Conservation (phyloP, 1,284 basidiomycete genomes). For the Cutaneotrichosporon arboriforme region DNA sequence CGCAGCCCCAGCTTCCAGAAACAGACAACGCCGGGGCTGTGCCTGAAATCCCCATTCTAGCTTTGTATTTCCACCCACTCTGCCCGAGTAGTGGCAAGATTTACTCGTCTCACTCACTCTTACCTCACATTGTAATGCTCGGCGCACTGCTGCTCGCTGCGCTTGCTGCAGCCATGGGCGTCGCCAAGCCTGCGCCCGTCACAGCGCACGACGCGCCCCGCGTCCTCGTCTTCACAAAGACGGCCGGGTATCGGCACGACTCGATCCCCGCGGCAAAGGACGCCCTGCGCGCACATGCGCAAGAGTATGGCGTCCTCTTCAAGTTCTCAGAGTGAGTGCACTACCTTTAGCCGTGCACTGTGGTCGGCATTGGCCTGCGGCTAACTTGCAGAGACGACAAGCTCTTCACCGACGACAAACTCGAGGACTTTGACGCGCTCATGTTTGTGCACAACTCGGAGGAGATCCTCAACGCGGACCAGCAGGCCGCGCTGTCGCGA, state of each 20-base stretch:
- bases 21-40: too few species aligned
- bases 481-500: slow-evolving; percentile 59
- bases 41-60: too few species aligned
- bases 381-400: slow-evolving; percentile 48
- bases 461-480: slow-evolving; percentile 57
- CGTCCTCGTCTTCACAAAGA: slow-evolving; percentile 40
- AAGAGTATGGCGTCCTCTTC: slow-evolving; percentile 54
- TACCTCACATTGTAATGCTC: too few species aligned
- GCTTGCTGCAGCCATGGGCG: background rate
- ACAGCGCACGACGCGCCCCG: slow-evolving; percentile 11
- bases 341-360: background rate
- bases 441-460: slow-evolving; percentile 62
- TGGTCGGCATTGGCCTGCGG: background rate
- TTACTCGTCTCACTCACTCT: too few species aligned
- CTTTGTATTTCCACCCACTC: too few species aligned
- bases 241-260: slow-evolving; percentile 58
- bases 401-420: slow-evolving; percentile 56
- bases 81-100: too few species aligned
- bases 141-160: background rate
- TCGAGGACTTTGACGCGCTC: slow-evolving; percentile 60
- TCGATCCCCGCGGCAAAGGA: slow-evolving; percentile 67
- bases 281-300: slow-evolving; percentile 49
- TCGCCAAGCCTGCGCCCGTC: background rate
- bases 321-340: slow-evolving; percentile 57
- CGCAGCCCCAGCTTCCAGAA: too few species aligned